These are phyloP conservation scores for Solanum pimpinellifolium DNA, from an alignment of 257 asterid genomes.

Conservation along the genomic window DNA sequence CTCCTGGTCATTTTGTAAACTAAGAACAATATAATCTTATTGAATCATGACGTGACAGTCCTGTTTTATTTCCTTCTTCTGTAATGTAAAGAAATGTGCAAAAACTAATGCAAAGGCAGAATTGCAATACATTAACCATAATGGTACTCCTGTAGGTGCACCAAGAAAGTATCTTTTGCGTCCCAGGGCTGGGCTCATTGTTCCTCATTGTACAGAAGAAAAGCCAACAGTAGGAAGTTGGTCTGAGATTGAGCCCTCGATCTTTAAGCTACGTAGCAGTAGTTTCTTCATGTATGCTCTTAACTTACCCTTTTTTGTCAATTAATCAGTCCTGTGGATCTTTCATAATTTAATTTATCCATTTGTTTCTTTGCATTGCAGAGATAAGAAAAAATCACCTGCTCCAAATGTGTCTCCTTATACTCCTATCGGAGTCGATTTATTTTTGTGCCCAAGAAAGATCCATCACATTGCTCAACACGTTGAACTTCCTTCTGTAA, in stretches of 20 bases:
- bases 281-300: conserved; percentile 68
- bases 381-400: conserved; percentile 86
- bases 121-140: background rate
- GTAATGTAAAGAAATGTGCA: background rate
- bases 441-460: conserved; percentile 61
- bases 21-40: background rate
- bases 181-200: conserved; percentile 75
- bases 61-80: background rate
- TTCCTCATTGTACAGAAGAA: conserved; percentile 62
- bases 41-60: background rate
- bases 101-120: background rate
- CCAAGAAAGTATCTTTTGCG: conserved; percentile 57
- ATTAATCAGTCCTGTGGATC: background rate
- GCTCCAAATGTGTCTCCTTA: conserved; percentile 70
- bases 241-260: conserved; percentile 74
- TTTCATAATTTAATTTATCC: background rate
- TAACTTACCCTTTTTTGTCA: background rate
- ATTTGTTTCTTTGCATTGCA: conserved; percentile 22
- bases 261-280: conserved; percentile 79
- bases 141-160: conserved; percentile 36
- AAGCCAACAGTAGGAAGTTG: conserved; percentile 62
- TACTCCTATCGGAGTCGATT: conserved; percentile 84
- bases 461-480: conserved; percentile 87
- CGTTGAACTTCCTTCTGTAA: conserved; percentile 66
- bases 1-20: background rate